Evolutionary conservation across 371 early-diverging fungal genomes (phyloP).

Genomic region (Parasitella parasitica): DNA sequence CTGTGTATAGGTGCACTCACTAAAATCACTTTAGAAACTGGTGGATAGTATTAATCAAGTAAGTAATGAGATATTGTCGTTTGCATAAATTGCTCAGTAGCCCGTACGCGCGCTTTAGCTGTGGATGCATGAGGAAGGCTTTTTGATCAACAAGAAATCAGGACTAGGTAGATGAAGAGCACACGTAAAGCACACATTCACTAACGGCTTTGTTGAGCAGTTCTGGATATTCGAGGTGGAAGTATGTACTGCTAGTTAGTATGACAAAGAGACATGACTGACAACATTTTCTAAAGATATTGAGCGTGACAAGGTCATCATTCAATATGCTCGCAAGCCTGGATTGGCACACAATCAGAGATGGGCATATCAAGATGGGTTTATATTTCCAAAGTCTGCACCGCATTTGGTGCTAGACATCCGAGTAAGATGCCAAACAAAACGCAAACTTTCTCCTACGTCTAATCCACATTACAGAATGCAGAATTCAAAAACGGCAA

Average conservation of each 20-base stretch:
- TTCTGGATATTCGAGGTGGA: constrained; percentile 50
- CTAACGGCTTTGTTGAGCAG: constrained; percentile 9
- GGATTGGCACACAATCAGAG: constrained; percentile 51
- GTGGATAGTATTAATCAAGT: constrained; percentile 52
- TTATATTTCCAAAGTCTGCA: constrained; percentile 36
- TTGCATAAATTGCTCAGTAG: not conserved
- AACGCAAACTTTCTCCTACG: not conserved
- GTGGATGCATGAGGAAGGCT: constrained; percentile 56
- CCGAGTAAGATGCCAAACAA: constrained; percentile 17
- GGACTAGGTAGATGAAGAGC: constrained; percentile 36
- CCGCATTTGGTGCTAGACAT: constrained; percentile 48
- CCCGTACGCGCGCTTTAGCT: constrained; percentile 20
- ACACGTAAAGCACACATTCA: not conserved
- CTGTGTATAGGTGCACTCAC: not conserved
- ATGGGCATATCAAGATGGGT: constrained; percentile 50
- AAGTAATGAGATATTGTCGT: not conserved
- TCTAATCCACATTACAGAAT: constrained; percentile 21
- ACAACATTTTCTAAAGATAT: constrained; percentile 20
- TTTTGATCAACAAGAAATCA: constrained; percentile 53
- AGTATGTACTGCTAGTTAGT: not conserved
- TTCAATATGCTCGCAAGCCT: constrained; percentile 52
- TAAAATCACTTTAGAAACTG: constrained; percentile 33
- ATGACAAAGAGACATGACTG: no score
- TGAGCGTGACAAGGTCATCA: constrained; percentile 39
- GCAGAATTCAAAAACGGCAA: constrained; percentile 45